A percentile compares a stretch with the other conserved stretches of the same genome.
phyloP scores from a whole-genome alignment of 768 basidiomycete species.

The Lyophyllum shimeji region DNA sequence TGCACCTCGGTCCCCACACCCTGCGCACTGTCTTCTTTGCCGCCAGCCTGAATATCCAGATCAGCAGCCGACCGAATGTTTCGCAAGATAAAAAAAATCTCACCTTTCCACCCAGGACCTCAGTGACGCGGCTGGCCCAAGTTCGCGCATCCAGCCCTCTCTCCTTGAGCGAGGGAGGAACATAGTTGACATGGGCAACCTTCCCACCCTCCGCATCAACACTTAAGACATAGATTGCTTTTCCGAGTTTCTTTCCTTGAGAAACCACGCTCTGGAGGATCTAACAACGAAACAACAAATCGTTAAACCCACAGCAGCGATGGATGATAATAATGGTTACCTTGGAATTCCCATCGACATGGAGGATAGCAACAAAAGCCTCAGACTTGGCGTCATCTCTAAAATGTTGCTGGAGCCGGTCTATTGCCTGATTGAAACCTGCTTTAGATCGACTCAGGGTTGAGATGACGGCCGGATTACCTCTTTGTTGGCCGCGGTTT shows the following conservation, averaged over 20 bases:
- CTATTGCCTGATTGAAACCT: slow-evolving; percentile 54
- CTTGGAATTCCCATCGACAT: slow-evolving; percentile 86
- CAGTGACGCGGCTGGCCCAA: slow-evolving; percentile 83
- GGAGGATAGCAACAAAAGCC: slow-evolving; percentile 69
- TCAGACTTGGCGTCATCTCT: slow-evolving; percentile 67
- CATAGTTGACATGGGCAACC: slow-evolving; percentile 85
- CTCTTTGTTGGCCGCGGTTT: slow-evolving; percentile 72
- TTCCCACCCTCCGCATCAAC: slow-evolving; percentile 66
- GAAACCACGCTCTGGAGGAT: slow-evolving; percentile 72
- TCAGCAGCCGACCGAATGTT: not conserved
- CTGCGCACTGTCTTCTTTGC: slow-evolving; percentile 90
- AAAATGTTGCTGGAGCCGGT: slow-evolving; percentile 72
- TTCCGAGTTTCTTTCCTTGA: slow-evolving; percentile 78
- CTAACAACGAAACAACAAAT: slow-evolving; percentile 33
- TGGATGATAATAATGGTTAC: slow-evolving; percentile 31
- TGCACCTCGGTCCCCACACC: slow-evolving; percentile 74
- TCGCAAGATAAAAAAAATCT: slow-evolving; percentile 12
- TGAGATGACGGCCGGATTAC: slow-evolving; percentile 38
- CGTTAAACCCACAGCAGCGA: not conserved
- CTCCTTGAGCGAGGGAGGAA: slow-evolving; percentile 57
- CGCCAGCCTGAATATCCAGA: slow-evolving; percentile 67
- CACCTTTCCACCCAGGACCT: slow-evolving; percentile 90
- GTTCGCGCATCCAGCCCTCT: slow-evolving; percentile 77
- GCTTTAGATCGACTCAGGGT: not conserved
- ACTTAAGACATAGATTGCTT: slow-evolving; percentile 88